Evolutionary conservation across 2,329 filamentous ascomycete genomes (phyloP).

Genomic region (Ophiostoma ips): DNA sequence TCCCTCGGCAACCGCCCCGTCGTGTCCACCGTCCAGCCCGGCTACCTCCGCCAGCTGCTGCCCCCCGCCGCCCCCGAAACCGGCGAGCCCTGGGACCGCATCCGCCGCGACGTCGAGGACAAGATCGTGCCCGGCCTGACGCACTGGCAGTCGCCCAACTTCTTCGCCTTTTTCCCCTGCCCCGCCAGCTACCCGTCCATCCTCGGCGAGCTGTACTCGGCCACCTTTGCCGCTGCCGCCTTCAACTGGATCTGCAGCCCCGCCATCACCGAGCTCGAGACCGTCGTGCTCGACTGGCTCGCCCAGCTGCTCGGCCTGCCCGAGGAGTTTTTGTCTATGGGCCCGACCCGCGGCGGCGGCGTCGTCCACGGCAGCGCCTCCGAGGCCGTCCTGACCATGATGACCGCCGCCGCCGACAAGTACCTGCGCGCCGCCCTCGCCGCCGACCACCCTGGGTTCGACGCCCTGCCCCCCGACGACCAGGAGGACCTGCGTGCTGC

Average conservation of each 20-base stretch:
- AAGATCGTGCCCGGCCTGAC: slow-evolving; percentile 88
- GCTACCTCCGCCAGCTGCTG: slow-evolving; percentile 71
- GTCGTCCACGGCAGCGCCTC: slow-evolving; percentile 90
- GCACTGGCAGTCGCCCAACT: slow-evolving; percentile 86
- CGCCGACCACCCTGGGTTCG: slow-evolving; percentile 24
- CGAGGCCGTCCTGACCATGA: slow-evolving; percentile 73
- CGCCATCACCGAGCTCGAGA: slow-evolving; percentile 85
- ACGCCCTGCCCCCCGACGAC: slow-evolving; percentile 26
- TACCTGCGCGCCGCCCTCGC: slow-evolving; percentile 38
- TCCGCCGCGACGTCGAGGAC: slow-evolving; percentile 68
- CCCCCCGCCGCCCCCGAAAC: slow-evolving; percentile 50
- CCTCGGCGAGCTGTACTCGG: slow-evolving; percentile 82
- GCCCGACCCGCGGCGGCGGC: slow-evolving; percentile 60
- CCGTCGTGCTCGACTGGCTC: slow-evolving; percentile 84
- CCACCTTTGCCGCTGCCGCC: slow-evolving; percentile 75
- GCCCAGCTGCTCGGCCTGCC: slow-evolving; percentile 64
- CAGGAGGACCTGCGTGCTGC: slow-evolving; percentile 57
- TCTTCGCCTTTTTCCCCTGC: slow-evolving; percentile 91
- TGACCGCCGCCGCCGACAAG: slow-evolving; percentile 76
- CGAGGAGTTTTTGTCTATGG: slow-evolving; percentile 56
- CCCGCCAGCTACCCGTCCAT: slow-evolving; percentile 71
- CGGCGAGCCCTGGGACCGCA: slow-evolving; percentile 62
- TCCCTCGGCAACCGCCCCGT: slow-evolving; percentile 57
- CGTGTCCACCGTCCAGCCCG: slow-evolving; percentile 64
- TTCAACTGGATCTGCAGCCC: slow-evolving; percentile 98